Percentiles rank a stretch among this genome's conserved stretches.
Evolutionary conservation across 257 asterid species (phyloP).

Genomic region (Knoxia roxburghii): DNA sequence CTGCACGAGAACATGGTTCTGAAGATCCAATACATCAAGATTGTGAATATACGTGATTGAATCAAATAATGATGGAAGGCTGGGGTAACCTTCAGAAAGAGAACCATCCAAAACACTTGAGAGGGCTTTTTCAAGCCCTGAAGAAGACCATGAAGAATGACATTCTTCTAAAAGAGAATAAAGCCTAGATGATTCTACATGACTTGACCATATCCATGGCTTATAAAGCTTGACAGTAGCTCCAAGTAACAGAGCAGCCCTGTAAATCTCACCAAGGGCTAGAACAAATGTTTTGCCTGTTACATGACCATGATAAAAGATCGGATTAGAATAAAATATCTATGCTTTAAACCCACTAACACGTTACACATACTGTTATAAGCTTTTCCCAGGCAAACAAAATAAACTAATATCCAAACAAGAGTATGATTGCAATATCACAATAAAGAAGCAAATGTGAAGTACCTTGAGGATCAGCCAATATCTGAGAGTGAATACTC

Average conservation of each 20-base stretch:
- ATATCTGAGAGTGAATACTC: conserved; percentile 37
- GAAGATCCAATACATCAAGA: conserved; percentile 55
- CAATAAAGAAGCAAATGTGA: neutral
- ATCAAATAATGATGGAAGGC: conserved; percentile 30
- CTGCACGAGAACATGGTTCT: conserved; percentile 36
- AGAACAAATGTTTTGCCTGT: conserved; percentile 56
- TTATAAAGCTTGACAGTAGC: conserved; percentile 63
- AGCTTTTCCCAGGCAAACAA: neutral
- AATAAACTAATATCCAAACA: neutral
- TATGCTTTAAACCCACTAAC: too few species aligned
- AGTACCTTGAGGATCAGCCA: conserved; percentile 64
- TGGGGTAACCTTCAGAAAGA: conserved; percentile 20
- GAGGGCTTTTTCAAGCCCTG: conserved; percentile 65
- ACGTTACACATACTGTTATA: neutral
- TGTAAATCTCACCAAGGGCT: conserved; percentile 75
- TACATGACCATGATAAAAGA: neutral
- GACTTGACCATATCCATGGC: conserved; percentile 58
- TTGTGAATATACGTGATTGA: conserved; percentile 42
- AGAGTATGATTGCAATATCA: neutral
- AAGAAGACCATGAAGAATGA: conserved; percentile 48
- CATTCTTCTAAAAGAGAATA: conserved; percentile 51
- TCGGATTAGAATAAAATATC: neutral
- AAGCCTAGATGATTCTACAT: conserved; percentile 32
- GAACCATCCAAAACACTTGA: conserved; percentile 33
- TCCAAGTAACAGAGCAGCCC: conserved; percentile 62